phyloP scores from a whole-genome alignment of 2,329 filamentous ascomycete genomes.

The Proliferodiscus dingleyae region DNA sequence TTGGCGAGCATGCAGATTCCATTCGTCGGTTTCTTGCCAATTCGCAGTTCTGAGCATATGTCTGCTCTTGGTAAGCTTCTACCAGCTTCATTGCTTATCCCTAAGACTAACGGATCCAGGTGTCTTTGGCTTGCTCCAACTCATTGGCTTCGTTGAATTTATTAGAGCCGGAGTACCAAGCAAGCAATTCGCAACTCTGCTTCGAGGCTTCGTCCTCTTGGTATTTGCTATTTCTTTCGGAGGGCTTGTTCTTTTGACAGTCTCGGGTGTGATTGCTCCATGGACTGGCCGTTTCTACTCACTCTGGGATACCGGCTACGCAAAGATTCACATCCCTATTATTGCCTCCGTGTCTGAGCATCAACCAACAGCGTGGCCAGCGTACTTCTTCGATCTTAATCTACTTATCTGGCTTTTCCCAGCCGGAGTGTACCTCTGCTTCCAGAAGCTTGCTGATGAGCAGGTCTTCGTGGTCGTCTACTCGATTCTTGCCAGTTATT shows the following conservation, averaged over 20 bases:
- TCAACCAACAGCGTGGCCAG: slow-evolving; percentile 97
- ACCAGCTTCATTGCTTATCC: neutral
- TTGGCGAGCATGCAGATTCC: slow-evolving; percentile 99
- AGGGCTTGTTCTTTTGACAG: slow-evolving; percentile 79
- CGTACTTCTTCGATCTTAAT: slow-evolving; percentile 98
- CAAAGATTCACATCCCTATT: slow-evolving; percentile 98
- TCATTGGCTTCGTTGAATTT: slow-evolving; percentile 89
- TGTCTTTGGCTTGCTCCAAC: slow-evolving; percentile 91
- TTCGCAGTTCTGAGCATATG: slow-evolving; percentile 98
- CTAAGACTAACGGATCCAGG: slow-evolving; percentile 44
- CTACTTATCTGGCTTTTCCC: slow-evolving; percentile 99
- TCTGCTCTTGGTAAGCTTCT: slow-evolving; percentile 71
- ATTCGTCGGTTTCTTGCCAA: slow-evolving; percentile 94
- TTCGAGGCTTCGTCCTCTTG: slow-evolving; percentile 68
- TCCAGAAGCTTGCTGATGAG: slow-evolving; percentile 88
- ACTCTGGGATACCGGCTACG: slow-evolving; percentile 96
- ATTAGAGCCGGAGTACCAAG: slow-evolving; percentile 82
- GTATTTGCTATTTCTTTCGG: slow-evolving; percentile 70
- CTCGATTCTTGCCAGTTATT: slow-evolving; percentile 94
- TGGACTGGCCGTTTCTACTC: slow-evolving; percentile 99
- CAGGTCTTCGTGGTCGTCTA: slow-evolving; percentile 98
- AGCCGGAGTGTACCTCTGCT: slow-evolving; percentile 96
- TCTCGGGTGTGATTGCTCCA: slow-evolving; percentile 87
- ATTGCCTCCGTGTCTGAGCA: slow-evolving; percentile 99
- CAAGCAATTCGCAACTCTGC: slow-evolving; percentile 89